Evolutionary conservation across 345 rosid species (phyloP), one percentile per base, ranked within the genome.

Genomic region (Sonneratia alba): DNA sequence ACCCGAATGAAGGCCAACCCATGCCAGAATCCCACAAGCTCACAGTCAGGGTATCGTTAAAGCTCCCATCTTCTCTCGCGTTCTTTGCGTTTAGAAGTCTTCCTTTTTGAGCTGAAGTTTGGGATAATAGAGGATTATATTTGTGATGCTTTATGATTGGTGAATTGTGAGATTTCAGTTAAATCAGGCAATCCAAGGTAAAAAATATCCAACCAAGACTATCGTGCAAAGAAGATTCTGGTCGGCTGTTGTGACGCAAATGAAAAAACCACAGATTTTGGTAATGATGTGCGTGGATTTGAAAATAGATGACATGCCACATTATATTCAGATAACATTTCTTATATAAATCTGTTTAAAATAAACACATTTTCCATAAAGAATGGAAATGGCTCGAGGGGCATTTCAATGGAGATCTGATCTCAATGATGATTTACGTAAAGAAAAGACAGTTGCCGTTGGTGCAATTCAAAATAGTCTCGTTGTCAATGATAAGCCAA

Each of bases 11-110:
- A 49, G 87, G 81, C 70, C 87, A 89, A 0, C 93, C 94, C 34
- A 68, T 88, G 71, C 96, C 99, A 14, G 85, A 84, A 0, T 85
- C 97, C 61, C 89, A 90, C 85, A 90, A 85, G 74, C 72, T 92
- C 81, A 87, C 97, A 48, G 86, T 82, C 80, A 85, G 89, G 87
- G 97, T 90, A 68, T 3, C 42, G 7, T 47, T 36, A 55, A 56
- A 21, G 48, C 11, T 68, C 47, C 21, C 5, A 7, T 24, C 37
- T 67, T 32, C 27, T 13, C 32, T 22, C 73, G 7, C 10, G 7
- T 42, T 42, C 2, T 42, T 0, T 11, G 9, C 37, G 47, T 36
- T 65, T 32, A 36, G 32, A 8, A 3, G 8, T 66, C 34, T 18
- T 15, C 22, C 5, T 66, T 37, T 36, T 47, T 55, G 45, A 16